Base-by-base conservation (phyloP, 2,329 filamentous ascomycete genomes). In the Penicillium sp. region DNA sequence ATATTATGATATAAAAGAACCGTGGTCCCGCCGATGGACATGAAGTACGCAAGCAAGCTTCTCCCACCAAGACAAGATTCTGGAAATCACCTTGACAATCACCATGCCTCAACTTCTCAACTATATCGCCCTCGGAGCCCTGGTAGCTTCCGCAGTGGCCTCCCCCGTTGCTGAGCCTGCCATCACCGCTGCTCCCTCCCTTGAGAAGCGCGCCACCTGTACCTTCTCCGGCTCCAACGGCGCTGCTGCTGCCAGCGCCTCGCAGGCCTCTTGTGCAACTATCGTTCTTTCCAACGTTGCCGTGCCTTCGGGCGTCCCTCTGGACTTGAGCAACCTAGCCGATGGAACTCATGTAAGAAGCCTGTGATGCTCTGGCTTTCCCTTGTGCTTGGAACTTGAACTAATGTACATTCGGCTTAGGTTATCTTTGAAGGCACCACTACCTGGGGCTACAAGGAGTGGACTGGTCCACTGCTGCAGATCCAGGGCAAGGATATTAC, bases 381-480 rank as follows among this genome's bases (percentile, higher is more conserved):
- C 10, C 6, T 35, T 15, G 5, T 4, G 14, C 5, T 52, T 22
- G 1, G 3, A 6, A 50, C 31, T 15, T 17, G 11, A 11, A 37
- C 34, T 38, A 3, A 25, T 58, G 31, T 34, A 6, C 3, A 20
- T 41, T 20, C 5, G 5, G 5, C 11, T 35, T 54, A 79, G 75
- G 81, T 89, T 62, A 84, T 83, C 66, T 90, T 90, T 74, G 73
- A 84, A 58, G 88, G 88, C 45, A 84, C 79, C 14, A 90, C 88
- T n/a, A 86, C 83, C 55, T 90, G 88, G 68, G 87, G 80, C 20
- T 89, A 88, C 76, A 78, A 84, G 63, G 83, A 88, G 67, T 90
- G 87, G 88, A 71, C 73, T 1, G 88, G 88, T 0, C 88, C 88
- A 47, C 78, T 90, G 14, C 81, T 90, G 66, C 81, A 82, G 31